These are phyloP conservation scores for Melastoma candidum DNA, from an alignment of 441 rosid genomes.

Conservation along the genomic window DNA sequence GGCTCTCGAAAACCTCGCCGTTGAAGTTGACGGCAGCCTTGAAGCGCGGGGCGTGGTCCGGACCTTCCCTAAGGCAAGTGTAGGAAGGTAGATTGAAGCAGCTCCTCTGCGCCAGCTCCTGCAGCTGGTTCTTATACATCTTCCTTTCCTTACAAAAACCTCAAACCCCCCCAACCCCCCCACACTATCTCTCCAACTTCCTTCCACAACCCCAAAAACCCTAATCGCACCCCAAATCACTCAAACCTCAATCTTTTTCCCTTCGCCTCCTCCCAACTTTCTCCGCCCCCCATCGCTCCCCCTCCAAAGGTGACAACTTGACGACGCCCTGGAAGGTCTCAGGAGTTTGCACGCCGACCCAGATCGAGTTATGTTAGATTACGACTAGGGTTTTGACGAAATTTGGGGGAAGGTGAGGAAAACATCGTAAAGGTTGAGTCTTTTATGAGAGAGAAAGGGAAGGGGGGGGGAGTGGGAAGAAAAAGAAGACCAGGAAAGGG, in stretches of 20 bases:
- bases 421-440: too few species aligned
- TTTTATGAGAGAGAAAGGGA: slow-evolving; percentile 1
- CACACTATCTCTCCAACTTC: background rate
- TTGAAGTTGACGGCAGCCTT: slow-evolving; percentile 91
- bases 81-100: slow-evolving; percentile 93
- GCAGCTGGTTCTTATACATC: slow-evolving; percentile 96
- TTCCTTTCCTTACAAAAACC: slow-evolving; percentile 10
- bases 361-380: too few species aligned
- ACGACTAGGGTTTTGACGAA: too few species aligned
- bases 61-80: slow-evolving; percentile 87
- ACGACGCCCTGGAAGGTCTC: too few species aligned
- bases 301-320: too few species aligned
- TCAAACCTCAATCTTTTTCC: background rate
- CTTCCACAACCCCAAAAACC: background rate
- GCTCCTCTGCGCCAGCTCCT: slow-evolving; percentile 99
- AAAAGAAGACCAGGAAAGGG: background rate
- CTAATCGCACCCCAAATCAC: background rate
- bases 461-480: background rate
- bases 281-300: background rate
- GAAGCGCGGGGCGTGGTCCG: slow-evolving; percentile 98
- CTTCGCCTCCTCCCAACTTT: background rate
- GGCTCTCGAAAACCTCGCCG: slow-evolving; percentile 93
- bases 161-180: background rate
- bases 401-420: too few species aligned
- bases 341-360: too few species aligned